Base-by-base conservation (phyloP, 768 basidiomycete species). In the Russula sp. region DNA sequence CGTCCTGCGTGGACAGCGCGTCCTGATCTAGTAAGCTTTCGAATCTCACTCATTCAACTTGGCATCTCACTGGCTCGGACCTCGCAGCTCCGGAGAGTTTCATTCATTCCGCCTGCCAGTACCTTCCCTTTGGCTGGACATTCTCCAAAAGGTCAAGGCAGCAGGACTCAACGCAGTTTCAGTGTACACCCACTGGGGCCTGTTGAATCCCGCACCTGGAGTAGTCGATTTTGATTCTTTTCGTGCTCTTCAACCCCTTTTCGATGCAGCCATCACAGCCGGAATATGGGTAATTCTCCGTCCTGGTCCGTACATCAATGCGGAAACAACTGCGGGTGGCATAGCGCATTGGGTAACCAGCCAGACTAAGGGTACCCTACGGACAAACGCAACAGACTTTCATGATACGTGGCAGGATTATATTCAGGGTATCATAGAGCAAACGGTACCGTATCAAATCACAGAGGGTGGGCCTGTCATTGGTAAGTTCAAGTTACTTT, bases 101-200 rank as follows among this genome's bases (percentile, higher is more conserved):
- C 92, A 92, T 70, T 84, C 89, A 0, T 93, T 89, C 76, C 83
- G 90, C 26, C 75, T 93, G 9, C 92, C 90, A 11, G 87, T 92
- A 0, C 89, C 88, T 18, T 83, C 83, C 3, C 74, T 93, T 61
- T 94, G 92, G 90, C 79, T 84, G 14, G 92, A 92, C 70, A 84
- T 93, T 56, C 81, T 93, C 48, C 86, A 93, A 68, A 93, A 90
- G 71, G 78, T 84, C 64, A 90, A 90, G 70, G 92, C 90, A 5
- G 85, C 88, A 0, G 92, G 92, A 13, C 77, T 94, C 64, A 94
- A 92, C 69, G 83, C 83, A 0, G 76, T 90, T 67, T 89, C 88
- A 67, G 82, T 93, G 28, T 92, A 92, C 69, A 84, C 84, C 0
- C 90, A 92, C 67, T 89, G 90, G 91, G 90, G 83, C 3, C 72